Evolutionary conservation across 257 asterid species (phyloP), one percentile per base, ranked within the genome.

Genomic region (Ocimum tenuiflorum): DNA sequence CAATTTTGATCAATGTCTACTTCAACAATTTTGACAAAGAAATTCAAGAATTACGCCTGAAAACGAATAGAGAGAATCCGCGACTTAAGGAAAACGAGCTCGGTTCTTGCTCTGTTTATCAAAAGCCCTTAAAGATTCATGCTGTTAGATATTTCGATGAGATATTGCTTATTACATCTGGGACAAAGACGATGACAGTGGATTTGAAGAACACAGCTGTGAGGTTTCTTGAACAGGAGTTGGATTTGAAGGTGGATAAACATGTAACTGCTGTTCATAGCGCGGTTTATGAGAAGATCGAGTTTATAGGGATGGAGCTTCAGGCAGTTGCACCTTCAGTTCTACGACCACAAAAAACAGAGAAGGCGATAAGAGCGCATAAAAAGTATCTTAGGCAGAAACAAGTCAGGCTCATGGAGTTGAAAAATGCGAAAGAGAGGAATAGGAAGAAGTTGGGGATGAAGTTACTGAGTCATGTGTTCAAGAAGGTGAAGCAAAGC

Each of bases 251-350:
- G 61, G 85, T 87, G 71, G 91, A 89, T 78, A 79, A 43, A 73
- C 56, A 31, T 60, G 68, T 42, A 36, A 89, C 96, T 0, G 94
- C 77, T 38, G 84, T 92, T 70, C 99, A 88, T 55, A 92, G 97
- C 23, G 86, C 96, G 0, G 85, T 84, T 68, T 84, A 91, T 51
- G 97, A 89, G 70, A 92, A 89, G 85, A 87, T 92, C 20, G 86
- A 77, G 3, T 92, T 92, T 75, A 68, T 87, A 79, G 97, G 97
- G 6, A 87, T 92, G 99, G 97, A 89, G 82, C 95, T 92, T 81
- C 95, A 69, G 81, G 96, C 97, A 0, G 97, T 87, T 45, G 84
- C 85, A 3, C 99, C 99, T 22, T 92, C 97, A 1, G 65, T 87
- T 56, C 72, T 92, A 65, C 84, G 86, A 60, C 87, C 91, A 0